Evolutionary conservation across 2,329 filamentous ascomycete genomes (phyloP).

Genomic region (Pseudopyricularia cyperi): DNA sequence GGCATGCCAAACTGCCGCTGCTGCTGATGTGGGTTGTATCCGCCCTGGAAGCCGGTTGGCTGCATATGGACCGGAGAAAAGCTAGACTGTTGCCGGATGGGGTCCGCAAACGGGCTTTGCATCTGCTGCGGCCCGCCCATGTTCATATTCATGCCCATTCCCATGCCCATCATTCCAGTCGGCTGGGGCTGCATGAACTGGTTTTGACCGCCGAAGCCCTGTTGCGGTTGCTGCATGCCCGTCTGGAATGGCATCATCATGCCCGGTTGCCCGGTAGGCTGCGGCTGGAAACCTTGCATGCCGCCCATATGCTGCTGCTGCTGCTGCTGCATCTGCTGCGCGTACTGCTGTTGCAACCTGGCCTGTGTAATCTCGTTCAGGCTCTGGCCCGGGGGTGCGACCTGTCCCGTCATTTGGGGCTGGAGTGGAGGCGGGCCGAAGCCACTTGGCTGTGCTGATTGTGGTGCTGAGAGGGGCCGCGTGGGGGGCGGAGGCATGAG

Average conservation of each 20-base stretch:
- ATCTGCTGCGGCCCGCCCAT: constrained; percentile 17
- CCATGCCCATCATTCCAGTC: constrained; percentile 21
- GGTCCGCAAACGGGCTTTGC: constrained; percentile 26
- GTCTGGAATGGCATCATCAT: constrained; percentile 37
- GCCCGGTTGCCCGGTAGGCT: constrained; percentile 15
- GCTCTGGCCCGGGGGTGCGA: constrained; percentile 65
- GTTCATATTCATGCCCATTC: constrained; percentile 20
- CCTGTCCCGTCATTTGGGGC: constrained; percentile 73
- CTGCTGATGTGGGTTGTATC: constrained; percentile 21
- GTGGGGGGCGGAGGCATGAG: constrained; percentile 66
- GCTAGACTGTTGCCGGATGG: constrained; percentile 20
- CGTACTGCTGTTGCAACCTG: constrained; percentile 49
- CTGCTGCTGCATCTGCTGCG: constrained; percentile 30
- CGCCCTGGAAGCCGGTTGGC: constrained; percentile 44
- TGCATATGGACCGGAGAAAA: constrained; percentile 43
- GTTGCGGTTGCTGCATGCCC: constrained; percentile 6
- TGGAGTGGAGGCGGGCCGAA: constrained; percentile 67
- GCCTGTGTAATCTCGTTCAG: constrained; percentile 59
- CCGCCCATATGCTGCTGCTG: constrained; percentile 21
- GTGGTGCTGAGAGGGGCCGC: constrained; percentile 76
- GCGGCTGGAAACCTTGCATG: constrained; percentile 22
- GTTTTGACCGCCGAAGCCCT: background rate
- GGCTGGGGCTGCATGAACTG: constrained; percentile 19
- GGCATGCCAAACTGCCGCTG: constrained; percentile 34
- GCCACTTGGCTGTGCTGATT: constrained; percentile 59